These are phyloP conservation scores for Aspergillus pseudoglaucus DNA, from an alignment of 2,329 filamentous ascomycete genomes.

Conservation along the genomic window DNA sequence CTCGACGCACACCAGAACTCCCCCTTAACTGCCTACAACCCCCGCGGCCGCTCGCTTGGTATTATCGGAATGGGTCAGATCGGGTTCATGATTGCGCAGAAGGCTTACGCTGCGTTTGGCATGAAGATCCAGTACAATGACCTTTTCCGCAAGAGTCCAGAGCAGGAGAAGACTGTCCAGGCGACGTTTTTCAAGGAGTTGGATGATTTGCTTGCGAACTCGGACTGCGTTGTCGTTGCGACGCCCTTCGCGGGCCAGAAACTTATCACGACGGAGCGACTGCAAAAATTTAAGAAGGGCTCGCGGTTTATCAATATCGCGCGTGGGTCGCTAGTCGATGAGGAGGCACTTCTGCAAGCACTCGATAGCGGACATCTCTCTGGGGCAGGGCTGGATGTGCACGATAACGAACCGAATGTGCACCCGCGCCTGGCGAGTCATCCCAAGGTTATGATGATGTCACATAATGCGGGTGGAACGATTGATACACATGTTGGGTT, in stretches of 20 bases:
- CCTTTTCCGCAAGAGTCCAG: conserved; percentile 32
- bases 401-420: conserved; percentile 49
- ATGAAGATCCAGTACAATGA: conserved; percentile 60
- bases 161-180: conserved; percentile 33
- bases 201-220: conserved; percentile 36
- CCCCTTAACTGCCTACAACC: conserved; percentile 57
- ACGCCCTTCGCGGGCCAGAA: conserved; percentile 39
- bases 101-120: conserved; percentile 53
- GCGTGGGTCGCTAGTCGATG: conserved; percentile 45
- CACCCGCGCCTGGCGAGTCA: conserved; percentile 37
- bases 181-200: conserved; percentile 39
- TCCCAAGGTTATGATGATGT: conserved; percentile 40
- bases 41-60: conserved; percentile 55
- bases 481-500: conserved; percentile 46
- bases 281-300: conserved; percentile 45
- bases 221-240: conserved; percentile 45
- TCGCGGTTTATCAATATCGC: conserved; percentile 48
- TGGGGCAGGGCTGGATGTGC: conserved; percentile 49
- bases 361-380: conserved; percentile 43
- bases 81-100: conserved; percentile 56
- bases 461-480: conserved; percentile 45
- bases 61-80: conserved; percentile 66
- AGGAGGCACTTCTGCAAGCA: conserved; percentile 42
- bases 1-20: conserved; percentile 54
- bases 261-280: conserved; percentile 36